Percentiles rank a stretch among this genome's conserved stretches.
phyloP scores from a whole-genome alignment of 176 grass and related monocot species.

The Otatea glauca region DNA sequence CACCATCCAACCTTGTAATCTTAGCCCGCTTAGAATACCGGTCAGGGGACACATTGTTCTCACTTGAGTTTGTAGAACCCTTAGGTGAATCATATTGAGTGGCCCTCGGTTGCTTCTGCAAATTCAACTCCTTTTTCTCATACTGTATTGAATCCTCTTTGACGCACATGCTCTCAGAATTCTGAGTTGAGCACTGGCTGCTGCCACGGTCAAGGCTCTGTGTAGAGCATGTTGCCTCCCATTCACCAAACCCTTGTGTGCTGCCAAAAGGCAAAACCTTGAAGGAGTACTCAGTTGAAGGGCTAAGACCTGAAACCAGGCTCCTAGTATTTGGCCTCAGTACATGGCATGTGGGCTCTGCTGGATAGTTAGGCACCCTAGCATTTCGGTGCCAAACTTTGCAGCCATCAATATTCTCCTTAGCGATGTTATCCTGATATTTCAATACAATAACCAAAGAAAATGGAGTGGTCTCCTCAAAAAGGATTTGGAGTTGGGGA shows the following conservation, averaged over 20 bases:
- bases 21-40: slow-evolving; percentile 55
- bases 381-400: slow-evolving; percentile 74
- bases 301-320: slow-evolving; percentile 67
- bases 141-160: slow-evolving; percentile 46
- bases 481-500: slow-evolving; percentile 58
- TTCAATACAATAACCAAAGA: slow-evolving; percentile 68
- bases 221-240: slow-evolving; percentile 70
- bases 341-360: slow-evolving; percentile 68
- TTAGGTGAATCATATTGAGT: slow-evolving; percentile 77
- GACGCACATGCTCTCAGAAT: slow-evolving; percentile 57
- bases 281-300: slow-evolving; percentile 77
- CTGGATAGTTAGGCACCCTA: slow-evolving; percentile 49
- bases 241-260: slow-evolving; percentile 51
- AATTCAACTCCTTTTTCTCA: slow-evolving; percentile 50
- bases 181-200: slow-evolving; percentile 60
- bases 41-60: slow-evolving; percentile 63
- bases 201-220: slow-evolving; percentile 54
- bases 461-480: slow-evolving; percentile 64
- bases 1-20: slow-evolving; percentile 51
- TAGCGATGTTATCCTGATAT: slow-evolving; percentile 50
- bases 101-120: slow-evolving; percentile 42
- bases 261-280: slow-evolving; percentile 73
- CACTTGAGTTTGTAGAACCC: slow-evolving; percentile 82
- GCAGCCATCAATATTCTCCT: slow-evolving; percentile 67
- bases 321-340: slow-evolving; percentile 63